Conservation (phyloP, 23 red algal genomes). For the Chondrus crispus region DNA sequence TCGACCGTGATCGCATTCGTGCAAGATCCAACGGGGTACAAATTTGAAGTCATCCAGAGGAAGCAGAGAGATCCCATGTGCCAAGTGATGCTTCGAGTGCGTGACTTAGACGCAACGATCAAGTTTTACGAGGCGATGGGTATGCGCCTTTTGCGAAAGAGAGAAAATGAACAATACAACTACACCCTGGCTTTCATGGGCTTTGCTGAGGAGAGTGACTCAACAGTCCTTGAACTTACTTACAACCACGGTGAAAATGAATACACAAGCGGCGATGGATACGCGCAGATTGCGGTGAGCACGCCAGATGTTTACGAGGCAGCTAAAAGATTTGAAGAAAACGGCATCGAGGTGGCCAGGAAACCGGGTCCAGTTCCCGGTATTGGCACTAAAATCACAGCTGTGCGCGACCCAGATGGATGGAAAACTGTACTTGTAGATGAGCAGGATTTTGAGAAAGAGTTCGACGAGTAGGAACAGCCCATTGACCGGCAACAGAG, state of each 20-base stretch:
- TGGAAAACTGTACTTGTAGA: constrained; percentile 85
- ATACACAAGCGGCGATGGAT: constrained; percentile 62
- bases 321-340: constrained; percentile 53
- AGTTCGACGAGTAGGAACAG: constrained; percentile 51
- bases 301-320: constrained; percentile 72
- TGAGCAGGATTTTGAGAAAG: constrained; percentile 65
- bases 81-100: constrained; percentile 69
- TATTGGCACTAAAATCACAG: constrained; percentile 77
- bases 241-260: constrained; percentile 64
- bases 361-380: constrained; percentile 75
- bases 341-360: constrained; percentile 48
- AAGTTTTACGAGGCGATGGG: constrained; percentile 65
- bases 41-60: constrained; percentile 62
- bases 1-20: constrained; percentile 54
- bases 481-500: too few species aligned
- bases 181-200: constrained; percentile 70
- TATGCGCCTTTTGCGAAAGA: constrained; percentile 52
- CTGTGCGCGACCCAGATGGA: constrained; percentile 67
- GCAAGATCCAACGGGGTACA: constrained; percentile 63
- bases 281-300: constrained; percentile 76
- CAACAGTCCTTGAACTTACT: constrained; percentile 59
- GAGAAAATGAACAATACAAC: constrained; percentile 35
- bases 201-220: constrained; percentile 62
- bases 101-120: constrained; percentile 48
- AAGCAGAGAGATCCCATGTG: constrained; percentile 56